Conservation (phyloP, 192 early-diverging fungal genomes). For the Chytriomyces sp. region DNA sequence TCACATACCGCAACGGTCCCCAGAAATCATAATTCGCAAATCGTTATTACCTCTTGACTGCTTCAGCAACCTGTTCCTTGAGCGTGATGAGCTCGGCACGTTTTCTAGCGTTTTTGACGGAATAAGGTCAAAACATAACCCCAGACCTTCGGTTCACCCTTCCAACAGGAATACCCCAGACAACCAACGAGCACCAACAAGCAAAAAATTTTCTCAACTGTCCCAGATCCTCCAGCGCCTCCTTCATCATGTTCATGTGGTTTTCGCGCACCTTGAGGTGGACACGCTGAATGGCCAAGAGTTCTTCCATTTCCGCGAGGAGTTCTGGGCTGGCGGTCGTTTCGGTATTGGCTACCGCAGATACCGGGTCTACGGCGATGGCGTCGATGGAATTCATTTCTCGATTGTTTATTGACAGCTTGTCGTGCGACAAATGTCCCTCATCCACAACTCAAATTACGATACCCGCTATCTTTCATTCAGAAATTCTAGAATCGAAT, state of each 20-base stretch:
- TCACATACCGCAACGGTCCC: too few species aligned
- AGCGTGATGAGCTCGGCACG: conserved; percentile 10
- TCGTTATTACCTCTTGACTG: not conserved
- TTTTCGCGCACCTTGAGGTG: conserved; percentile 21
- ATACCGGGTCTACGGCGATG: too few species aligned
- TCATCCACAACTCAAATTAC: too few species aligned
- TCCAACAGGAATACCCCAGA: too few species aligned
- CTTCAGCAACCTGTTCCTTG: not conserved
- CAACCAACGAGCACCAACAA: not conserved
- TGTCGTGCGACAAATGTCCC: too few species aligned
- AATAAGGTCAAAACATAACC: not conserved
- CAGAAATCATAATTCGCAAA: not conserved
- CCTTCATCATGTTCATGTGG: conserved; percentile 27
- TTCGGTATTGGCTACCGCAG: too few species aligned
- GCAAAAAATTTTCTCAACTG: conserved; percentile 5
- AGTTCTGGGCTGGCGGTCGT: too few species aligned
- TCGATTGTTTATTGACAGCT: too few species aligned
- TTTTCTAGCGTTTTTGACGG: conserved; percentile 9
- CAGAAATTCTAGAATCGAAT: too few species aligned
- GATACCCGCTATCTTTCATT: too few species aligned
- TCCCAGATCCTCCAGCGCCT: conserved; percentile 16
- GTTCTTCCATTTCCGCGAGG: not conserved
- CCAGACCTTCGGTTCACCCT: not conserved
- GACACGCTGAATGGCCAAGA: conserved; percentile 11
- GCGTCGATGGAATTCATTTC: too few species aligned